Evolutionary conservation across 768 basidiomycete species (phyloP).

Genomic region (Wakefieldia striispora): DNA sequence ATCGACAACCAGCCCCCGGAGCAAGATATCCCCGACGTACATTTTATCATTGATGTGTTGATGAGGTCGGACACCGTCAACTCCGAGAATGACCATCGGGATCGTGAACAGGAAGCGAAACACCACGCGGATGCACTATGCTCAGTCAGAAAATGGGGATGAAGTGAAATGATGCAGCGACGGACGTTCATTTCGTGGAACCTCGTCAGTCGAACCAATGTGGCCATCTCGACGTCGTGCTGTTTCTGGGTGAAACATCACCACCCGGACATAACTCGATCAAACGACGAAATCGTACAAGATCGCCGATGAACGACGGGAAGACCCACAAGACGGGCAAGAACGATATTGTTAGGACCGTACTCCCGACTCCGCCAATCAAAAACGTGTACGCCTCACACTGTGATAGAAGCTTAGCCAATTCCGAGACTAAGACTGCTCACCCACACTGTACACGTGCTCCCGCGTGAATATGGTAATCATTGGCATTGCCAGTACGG

Average conservation of each 20-base stretch:
- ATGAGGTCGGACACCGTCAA: constrained; percentile 65
- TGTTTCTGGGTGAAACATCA: constrained; percentile 39
- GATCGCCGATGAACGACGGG: constrained; percentile 56
- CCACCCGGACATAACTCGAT: neutral
- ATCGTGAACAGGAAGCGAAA: constrained; percentile 74
- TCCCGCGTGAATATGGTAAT: constrained; percentile 61
- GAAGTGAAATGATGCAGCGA: neutral
- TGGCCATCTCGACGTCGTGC: constrained; percentile 61
- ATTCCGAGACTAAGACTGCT: neutral
- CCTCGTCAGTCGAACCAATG: constrained; percentile 70
- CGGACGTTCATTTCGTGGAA: constrained; percentile 83
- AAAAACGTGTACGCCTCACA: constrained; percentile 69
- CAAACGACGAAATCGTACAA: constrained; percentile 44
- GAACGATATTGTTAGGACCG: constrained; percentile 73
- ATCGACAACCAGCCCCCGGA: neutral
- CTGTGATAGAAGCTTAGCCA: constrained; percentile 36
- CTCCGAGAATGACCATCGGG: constrained; percentile 61
- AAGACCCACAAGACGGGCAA: constrained; percentile 70
- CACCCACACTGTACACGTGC: constrained; percentile 56
- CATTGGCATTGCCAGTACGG: constrained; percentile 66
- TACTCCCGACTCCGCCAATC: constrained; percentile 64
- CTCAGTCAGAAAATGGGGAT: neutral
- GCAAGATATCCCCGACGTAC: constrained; percentile 26
- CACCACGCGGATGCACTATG: constrained; percentile 62
- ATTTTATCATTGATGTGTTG: constrained; percentile 62